A percentile compares a stretch with the other conserved stretches of the same genome.
These are phyloP conservation scores for Daldinia childiae DNA, from an alignment of 495 filamentous ascomycete genomes.

Conservation along the genomic window DNA sequence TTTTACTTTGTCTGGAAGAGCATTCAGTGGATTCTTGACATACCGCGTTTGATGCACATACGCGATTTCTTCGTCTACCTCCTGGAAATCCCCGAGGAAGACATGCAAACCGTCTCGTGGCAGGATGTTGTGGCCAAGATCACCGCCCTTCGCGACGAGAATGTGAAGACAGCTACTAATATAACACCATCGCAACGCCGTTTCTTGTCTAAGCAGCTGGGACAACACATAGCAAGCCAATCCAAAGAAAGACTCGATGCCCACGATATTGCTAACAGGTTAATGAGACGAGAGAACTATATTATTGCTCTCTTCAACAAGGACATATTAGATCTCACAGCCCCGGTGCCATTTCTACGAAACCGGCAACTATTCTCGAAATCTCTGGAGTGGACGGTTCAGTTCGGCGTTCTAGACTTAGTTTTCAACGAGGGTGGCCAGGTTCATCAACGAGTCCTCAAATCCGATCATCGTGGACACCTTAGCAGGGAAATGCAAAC, in stretches of 20 bases:
- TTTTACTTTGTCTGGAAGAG: constrained; percentile 86
- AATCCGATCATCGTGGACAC: constrained; percentile 77
- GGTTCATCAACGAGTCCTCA: constrained; percentile 82
- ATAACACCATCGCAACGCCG: constrained; percentile 63
- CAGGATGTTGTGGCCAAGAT: constrained; percentile 90
- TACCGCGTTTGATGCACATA: constrained; percentile 77
- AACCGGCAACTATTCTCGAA: constrained; percentile 80
- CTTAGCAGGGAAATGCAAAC: constrained; percentile 78
- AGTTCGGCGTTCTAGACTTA: constrained; percentile 88
- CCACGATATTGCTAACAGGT: constrained; percentile 93
- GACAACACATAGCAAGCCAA: constrained; percentile 66
- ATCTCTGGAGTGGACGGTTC: constrained; percentile 88
- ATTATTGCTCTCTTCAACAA: constrained; percentile 97
- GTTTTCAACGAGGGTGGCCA: constrained; percentile 90
- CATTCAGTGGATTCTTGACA: constrained; percentile 76
- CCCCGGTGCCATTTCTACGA: constrained; percentile 84
- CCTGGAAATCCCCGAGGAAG: constrained; percentile 84
- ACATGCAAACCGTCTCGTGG: constrained; percentile 97
- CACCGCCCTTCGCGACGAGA: constrained; percentile 87
- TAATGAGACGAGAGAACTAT: constrained; percentile 98
- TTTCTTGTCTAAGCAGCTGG: constrained; percentile 62
- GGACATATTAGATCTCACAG: constrained; percentile 85
- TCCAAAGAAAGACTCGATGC: constrained; percentile 97
- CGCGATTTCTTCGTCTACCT: constrained; percentile 91
- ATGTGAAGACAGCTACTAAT: constrained; percentile 79